A percentile compares a stretch with the other conserved stretches of the same genome.
phyloP scores from a whole-genome alignment of 2,329 filamentous ascomycete species.

The Aspergillaceae sp. region DNA sequence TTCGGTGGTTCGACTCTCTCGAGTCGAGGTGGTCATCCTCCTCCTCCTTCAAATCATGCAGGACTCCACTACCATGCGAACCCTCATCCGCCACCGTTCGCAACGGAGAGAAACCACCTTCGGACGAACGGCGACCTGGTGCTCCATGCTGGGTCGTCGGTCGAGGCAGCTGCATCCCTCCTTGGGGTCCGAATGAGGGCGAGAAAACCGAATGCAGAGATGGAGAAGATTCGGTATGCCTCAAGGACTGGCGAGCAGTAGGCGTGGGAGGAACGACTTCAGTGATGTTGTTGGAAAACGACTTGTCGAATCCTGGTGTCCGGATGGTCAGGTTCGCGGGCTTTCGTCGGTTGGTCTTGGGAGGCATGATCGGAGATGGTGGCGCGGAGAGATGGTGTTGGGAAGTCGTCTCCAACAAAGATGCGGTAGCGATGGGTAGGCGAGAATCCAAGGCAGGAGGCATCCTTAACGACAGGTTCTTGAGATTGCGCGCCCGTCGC shows the following conservation, averaged over 20 bases:
- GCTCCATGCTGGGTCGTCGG: constrained; percentile 25
- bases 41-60: constrained; percentile 46
- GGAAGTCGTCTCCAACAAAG: constrained; percentile 36
- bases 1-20: constrained; percentile 53
- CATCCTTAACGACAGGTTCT: constrained; percentile 56
- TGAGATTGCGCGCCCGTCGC: constrained; percentile 49
- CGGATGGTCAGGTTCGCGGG: constrained; percentile 54
- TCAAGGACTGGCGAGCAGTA: constrained; percentile 44
- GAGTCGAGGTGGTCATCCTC: constrained; percentile 39
- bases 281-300: constrained; percentile 40
- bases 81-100: constrained; percentile 20
- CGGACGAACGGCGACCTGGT: constrained; percentile 15
- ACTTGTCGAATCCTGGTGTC: constrained; percentile 44
- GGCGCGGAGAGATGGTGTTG: constrained; percentile 41
- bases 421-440: constrained; percentile 42
- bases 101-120: constrained; percentile 22
- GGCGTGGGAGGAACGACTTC: constrained; percentile 52
- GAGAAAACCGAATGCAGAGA: constrained; percentile 48
- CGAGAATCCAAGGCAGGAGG: constrained; percentile 36
- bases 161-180: constrained; percentile 45
- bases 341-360: constrained; percentile 47
- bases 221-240: constrained; percentile 56
- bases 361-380: constrained; percentile 49
- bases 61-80: constrained; percentile 19
- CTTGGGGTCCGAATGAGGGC: constrained; percentile 40